A percentile compares a stretch with the other conserved stretches of the same genome.
Evolutionary conservation across 164 flowering plant species (phyloP).

Genomic region (Aristolochia contorta): DNA sequence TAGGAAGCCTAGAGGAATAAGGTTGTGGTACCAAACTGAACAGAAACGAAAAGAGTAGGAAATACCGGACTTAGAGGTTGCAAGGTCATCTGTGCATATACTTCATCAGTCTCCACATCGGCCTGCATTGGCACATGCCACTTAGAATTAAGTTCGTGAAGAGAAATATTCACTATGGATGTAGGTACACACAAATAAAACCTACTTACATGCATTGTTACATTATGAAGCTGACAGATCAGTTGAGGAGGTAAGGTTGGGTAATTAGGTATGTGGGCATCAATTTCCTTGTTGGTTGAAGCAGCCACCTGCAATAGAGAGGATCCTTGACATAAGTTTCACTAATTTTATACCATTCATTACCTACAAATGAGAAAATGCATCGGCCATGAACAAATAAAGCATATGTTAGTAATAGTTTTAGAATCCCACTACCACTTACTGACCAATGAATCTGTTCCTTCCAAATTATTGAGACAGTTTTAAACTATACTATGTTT

Average conservation of each 20-base stretch:
- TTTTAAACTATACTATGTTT: background rate
- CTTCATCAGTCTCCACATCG: conserved; percentile 88
- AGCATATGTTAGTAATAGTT: background rate
- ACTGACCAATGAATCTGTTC: too few species aligned
- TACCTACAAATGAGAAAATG: too few species aligned
- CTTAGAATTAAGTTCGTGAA: conserved; percentile 1
- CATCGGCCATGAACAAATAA: background rate
- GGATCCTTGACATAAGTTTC: too few species aligned
- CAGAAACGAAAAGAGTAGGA: background rate
- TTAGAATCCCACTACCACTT: too few species aligned
- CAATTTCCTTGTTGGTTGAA: conserved; percentile 83
- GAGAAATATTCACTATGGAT: too few species aligned
- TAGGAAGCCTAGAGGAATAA: background rate
- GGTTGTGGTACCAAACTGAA: too few species aligned
- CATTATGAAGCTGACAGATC: conserved; percentile 86
- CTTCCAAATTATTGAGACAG: background rate
- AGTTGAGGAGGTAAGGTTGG: conserved; percentile 87
- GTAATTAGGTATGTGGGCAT: conserved; percentile 79
- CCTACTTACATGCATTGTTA: conserved; percentile 83
- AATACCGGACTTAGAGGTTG: conserved; percentile 79
- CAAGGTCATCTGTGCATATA: conserved; percentile 93
- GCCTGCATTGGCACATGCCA: conserved; percentile 47
- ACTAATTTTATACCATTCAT: too few species aligned
- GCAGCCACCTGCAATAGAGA: conserved; percentile 54
- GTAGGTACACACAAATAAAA: background rate